Conservation (phyloP, 176 grass and related monocot genomes). For the Ensete glaucum region DNA sequence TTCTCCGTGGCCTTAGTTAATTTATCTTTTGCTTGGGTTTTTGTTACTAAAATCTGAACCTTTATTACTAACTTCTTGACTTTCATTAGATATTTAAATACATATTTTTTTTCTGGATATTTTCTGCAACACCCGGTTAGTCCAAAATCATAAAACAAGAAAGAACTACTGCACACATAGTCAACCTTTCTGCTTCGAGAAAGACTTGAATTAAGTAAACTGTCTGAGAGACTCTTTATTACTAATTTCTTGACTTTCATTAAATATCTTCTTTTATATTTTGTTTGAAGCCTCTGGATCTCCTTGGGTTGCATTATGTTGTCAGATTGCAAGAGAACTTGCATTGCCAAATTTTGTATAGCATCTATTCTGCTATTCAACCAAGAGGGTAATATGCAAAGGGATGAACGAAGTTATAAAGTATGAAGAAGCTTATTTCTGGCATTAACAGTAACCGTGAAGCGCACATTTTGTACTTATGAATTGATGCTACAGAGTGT, state of each 20-base stretch:
- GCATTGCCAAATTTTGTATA: too few species aligned
- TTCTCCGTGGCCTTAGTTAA: conserved; percentile 3
- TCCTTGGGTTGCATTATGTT: too few species aligned
- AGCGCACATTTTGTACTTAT: neutral
- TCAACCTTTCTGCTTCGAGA: neutral
- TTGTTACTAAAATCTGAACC: neutral
- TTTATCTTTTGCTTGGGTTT: neutral
- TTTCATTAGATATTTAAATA: neutral
- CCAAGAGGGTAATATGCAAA: too few species aligned
- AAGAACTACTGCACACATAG: neutral
- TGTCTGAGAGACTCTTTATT: neutral
- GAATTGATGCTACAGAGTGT: neutral
- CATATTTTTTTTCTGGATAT: neutral
- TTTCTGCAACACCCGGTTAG: neutral
- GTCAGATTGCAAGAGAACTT: too few species aligned
- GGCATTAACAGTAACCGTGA: neutral
- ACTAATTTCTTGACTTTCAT: neutral
- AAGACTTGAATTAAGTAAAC: neutral
- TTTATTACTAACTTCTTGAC: neutral
- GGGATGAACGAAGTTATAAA: too few species aligned
- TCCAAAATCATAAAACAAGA: neutral
- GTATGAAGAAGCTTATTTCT: neutral
- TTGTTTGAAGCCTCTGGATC: too few species aligned
- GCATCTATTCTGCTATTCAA: too few species aligned
- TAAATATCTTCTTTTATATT: too few species aligned